Evolutionary conservation across 1,284 basidiomycete species (phyloP).

Genomic region (Polyporus tsugae): DNA sequence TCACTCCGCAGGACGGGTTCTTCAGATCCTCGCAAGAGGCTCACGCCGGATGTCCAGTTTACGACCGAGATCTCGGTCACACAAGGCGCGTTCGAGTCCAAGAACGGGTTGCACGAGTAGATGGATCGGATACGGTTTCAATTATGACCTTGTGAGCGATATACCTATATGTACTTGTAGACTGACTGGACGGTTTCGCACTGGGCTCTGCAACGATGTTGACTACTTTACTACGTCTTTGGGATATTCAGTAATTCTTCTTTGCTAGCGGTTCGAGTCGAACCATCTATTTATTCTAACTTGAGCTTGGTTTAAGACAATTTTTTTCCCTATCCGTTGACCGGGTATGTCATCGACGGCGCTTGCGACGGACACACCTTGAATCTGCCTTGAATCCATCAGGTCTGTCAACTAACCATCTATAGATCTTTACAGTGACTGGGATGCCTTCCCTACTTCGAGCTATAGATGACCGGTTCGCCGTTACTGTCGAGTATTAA

Average conservation of each 20-base stretch:
- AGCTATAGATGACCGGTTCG: too few relatives aligned
- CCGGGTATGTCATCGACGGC: too few relatives aligned
- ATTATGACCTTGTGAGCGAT: background rate
- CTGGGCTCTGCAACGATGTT: background rate
- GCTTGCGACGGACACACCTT: too few relatives aligned
- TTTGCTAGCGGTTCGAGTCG: too few relatives aligned
- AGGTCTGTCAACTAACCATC: too few relatives aligned
- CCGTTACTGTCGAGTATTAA: too few relatives aligned
- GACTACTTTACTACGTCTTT: background rate
- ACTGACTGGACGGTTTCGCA: background rate
- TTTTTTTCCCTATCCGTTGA: too few relatives aligned
- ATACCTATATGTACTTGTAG: conserved; percentile 1
- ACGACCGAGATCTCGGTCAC: conserved; percentile 28
- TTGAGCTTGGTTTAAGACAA: too few relatives aligned
- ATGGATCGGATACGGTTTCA: background rate
- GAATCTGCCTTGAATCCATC: too few relatives aligned
- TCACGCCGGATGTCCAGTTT: conserved; percentile 23
- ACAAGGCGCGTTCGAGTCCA: background rate
- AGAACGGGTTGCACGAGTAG: background rate
- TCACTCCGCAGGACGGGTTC: background rate
- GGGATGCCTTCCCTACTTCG: too few relatives aligned
- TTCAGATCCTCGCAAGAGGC: background rate
- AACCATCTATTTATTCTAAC: too few relatives aligned
- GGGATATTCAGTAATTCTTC: background rate
- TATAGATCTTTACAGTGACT: too few relatives aligned